phyloP scores from a whole-genome alignment of 2,329 filamentous ascomycete genomes.

The Epichloe brachyelytri region DNA sequence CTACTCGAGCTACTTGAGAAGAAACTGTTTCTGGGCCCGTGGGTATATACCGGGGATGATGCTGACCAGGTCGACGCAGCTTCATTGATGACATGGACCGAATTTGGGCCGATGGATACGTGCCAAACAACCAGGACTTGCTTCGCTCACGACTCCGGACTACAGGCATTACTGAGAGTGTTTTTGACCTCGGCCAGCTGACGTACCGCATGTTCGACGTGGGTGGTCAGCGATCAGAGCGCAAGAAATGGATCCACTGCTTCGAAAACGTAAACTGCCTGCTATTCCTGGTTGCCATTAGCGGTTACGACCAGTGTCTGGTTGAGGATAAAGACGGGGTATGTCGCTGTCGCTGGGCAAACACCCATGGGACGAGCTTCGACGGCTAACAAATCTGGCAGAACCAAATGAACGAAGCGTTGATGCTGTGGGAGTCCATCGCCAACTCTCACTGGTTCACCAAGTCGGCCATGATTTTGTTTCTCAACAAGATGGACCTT shows the following conservation, averaged over 20 bases:
- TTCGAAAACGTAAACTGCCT: slow-evolving; percentile 91
- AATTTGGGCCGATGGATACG: slow-evolving; percentile 62
- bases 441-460: slow-evolving; percentile 81
- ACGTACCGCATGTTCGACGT: slow-evolving; percentile 98
- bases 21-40: background rate
- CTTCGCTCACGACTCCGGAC: slow-evolving; percentile 95
- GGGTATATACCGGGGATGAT: background rate
- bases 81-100: slow-evolving; percentile 73
- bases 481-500: slow-evolving; percentile 79
- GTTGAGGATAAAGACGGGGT: slow-evolving; percentile 95
- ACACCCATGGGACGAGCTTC: background rate
- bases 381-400: slow-evolving; percentile 21
- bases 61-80: slow-evolving; percentile 30
- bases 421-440: slow-evolving; percentile 79
- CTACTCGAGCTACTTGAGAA: no score
- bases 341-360: slow-evolving; percentile 23
- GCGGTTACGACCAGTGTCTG: slow-evolving; percentile 90
- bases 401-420: slow-evolving; percentile 86
- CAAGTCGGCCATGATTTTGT: slow-evolving; percentile 68
- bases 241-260: slow-evolving; percentile 99
- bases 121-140: slow-evolving; percentile 88
- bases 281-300: slow-evolving; percentile 87
- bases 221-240: slow-evolving; percentile 86
- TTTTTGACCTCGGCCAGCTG: slow-evolving; percentile 86
- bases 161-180: slow-evolving; percentile 92